Evolutionary conservation across 305 asterid genomes (phyloP).

Genomic region (Rubia balearica): DNA sequence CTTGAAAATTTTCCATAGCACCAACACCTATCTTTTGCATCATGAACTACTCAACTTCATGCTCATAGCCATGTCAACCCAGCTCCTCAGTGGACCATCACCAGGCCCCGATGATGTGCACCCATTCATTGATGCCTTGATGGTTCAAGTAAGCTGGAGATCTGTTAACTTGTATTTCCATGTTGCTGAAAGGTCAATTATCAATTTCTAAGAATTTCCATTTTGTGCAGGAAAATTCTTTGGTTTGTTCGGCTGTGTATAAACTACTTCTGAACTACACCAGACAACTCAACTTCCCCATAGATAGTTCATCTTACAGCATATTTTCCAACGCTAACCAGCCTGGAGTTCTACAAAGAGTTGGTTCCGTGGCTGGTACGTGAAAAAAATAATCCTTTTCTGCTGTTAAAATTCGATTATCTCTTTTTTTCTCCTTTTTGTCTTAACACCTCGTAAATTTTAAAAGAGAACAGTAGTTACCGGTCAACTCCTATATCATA

Average conservation of each 20-base stretch:
- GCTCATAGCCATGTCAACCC: slow-evolving; percentile 81
- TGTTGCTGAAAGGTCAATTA: slow-evolving; percentile 7
- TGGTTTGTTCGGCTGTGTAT: slow-evolving; percentile 55
- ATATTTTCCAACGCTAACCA: slow-evolving; percentile 58
- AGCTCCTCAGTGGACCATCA: slow-evolving; percentile 82
- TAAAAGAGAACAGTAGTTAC: background rate
- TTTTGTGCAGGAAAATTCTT: slow-evolving; percentile 55
- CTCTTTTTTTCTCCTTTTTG: slow-evolving; percentile 3
- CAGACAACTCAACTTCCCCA: slow-evolving; percentile 42
- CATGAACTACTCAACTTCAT: slow-evolving; percentile 80
- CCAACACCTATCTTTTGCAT: slow-evolving; percentile 69
- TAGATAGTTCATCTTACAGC: slow-evolving; percentile 42
- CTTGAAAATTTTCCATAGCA: slow-evolving; percentile 30
- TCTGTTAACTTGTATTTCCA: background rate
- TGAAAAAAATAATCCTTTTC: slow-evolving; percentile 15
- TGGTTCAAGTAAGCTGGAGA: slow-evolving; percentile 54
- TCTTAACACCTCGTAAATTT: slow-evolving; percentile 8
- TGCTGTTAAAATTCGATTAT: background rate
- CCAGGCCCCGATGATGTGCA: slow-evolving; percentile 78
- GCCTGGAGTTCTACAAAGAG: slow-evolving; percentile 74
- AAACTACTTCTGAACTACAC: slow-evolving; percentile 72
- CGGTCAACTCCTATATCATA: background rate
- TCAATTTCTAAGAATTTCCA: background rate
- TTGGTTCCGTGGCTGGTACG: slow-evolving; percentile 87
- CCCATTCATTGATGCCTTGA: slow-evolving; percentile 83